Base-by-base conservation (phyloP, 148 eudicot species). In the Limonium bicolor region DNA sequence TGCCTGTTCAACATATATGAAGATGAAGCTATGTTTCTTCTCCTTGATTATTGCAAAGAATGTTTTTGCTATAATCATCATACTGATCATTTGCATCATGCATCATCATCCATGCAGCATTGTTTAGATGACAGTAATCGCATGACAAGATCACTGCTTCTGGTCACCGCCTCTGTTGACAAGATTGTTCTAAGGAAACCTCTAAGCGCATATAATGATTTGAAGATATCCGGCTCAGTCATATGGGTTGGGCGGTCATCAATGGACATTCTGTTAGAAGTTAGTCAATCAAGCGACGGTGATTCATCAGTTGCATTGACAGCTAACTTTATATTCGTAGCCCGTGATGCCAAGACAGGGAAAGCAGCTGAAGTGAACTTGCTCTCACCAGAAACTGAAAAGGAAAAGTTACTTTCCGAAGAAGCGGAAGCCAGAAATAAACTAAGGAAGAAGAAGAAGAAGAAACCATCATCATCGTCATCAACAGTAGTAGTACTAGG, bases 301-400 rank as follows among this genome's bases (percentile, higher is more conserved):
- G 70, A 5, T 27, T 29, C 7, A 24, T 11, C 31, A 28, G 57
- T 76, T 21, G 94, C 86, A 35, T 77, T 88, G 9, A 70, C 83
- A 7, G 96, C 94, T 55, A 88, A 80, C 48, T 88, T 88, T 71
- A 88, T 83, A 28, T 88, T 88, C 26, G 96, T 88, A 27, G 96
- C 94, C 24, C 96, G 92, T 41, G 92, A 88, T 64, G 77, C 93
- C 31, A 66, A 77, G 62, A 88, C 96, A 2, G 74, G 81, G 30
- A 72, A 74, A 68, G 86, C 94, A 42, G 82, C 94, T 51, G 73
- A 75, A 38, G 92, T 88, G 31, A 88, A 88, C 43, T 69, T 82
- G 50, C 66, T 87, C 37, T 56, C 62, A 36, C 94, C 94, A 7
- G 76, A 88, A 69, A 83, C 94, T 13, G 92, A 83, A 62, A 54